Evolutionary conservation across 305 asterid species (phyloP), one percentile per base, ranked within the genome.

Genomic region (Fraxinus paxiana): DNA sequence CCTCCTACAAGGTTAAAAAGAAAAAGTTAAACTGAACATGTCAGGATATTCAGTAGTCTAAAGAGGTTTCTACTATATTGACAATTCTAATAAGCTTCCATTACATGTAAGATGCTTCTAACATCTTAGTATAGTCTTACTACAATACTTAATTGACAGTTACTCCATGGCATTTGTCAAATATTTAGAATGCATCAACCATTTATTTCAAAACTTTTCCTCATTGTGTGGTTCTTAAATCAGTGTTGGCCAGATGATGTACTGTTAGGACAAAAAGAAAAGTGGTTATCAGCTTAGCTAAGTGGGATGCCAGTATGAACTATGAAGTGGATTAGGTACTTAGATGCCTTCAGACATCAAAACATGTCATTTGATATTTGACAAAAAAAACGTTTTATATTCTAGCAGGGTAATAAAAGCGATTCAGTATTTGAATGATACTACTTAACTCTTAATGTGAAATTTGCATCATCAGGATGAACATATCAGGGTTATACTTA

Each of bases 1-100:
- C 99, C 90, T 91, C 96, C 99, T 96, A 81, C 87, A 77, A 54
- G 54, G 59, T 46, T 77, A 81, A 51, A 74, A 65, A 76, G 5
- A 34, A 34, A 80, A 76, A 43, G 12, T 3, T 75, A 2, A 54
- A 63, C 34, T 20, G 72, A 63, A 8, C 13, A 63, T 63, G n/a
- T 63, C 15, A 63, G 31, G 31, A 20, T 24, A 63, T 63, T 24
- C 72, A 22, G 17, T 8, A 24, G 34, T 24, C 72, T 63, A 33
- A 63, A 63, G 72, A 63, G 72, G 34, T 24, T 61, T 61, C 71
- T 22, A 22, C 33, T 61, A 22, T 9, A 61, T 61, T 61, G 71
- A 61, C 71, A 8, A 61, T 61, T 56, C 26, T 56, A 18, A 56
- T 56, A 56, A 56, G 67, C 67, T 56, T 56, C 65, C 65, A 54